A percentile compares a stretch with the other conserved stretches of the same genome.
Conservation (phyloP, 2,329 filamentous ascomycete species). For the Epichloe sp. region DNA sequence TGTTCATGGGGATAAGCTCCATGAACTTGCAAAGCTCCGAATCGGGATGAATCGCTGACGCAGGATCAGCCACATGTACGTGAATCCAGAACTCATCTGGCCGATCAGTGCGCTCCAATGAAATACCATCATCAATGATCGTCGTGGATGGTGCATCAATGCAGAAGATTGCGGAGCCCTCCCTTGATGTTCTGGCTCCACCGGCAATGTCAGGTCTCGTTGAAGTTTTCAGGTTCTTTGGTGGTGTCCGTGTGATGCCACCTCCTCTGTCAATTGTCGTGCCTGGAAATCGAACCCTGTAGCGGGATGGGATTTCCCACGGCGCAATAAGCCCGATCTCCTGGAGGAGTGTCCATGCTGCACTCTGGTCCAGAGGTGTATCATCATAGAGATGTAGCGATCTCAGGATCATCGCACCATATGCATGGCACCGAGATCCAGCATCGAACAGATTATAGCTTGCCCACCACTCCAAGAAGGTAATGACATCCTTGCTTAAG, state of each 20-base stretch:
- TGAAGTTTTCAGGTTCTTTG: slow-evolving; percentile 20
- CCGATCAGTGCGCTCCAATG: slow-evolving; percentile 45
- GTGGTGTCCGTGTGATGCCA: slow-evolving; percentile 24
- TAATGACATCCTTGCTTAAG: slow-evolving; percentile 37
- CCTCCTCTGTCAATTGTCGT: slow-evolving; percentile 29
- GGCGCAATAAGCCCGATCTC: slow-evolving; percentile 60
- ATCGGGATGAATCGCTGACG: slow-evolving; percentile 50
- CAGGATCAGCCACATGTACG: slow-evolving; percentile 66
- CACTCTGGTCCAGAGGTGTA: slow-evolving; percentile 27
- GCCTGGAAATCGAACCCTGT: slow-evolving; percentile 42
- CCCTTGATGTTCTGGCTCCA: slow-evolving; percentile 45
- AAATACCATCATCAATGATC: slow-evolving; percentile 71
- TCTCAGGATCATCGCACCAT: slow-evolving; percentile 52
- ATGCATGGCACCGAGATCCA: slow-evolving; percentile 40
- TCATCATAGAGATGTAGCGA: slow-evolving; percentile 46
- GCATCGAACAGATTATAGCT: slow-evolving; percentile 39
- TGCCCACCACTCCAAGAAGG: slow-evolving; percentile 58
- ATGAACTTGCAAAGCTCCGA: slow-evolving; percentile 48
- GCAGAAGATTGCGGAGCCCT: slow-evolving; percentile 49
- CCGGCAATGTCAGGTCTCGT: slow-evolving; percentile 30
- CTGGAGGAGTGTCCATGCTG: slow-evolving; percentile 54
- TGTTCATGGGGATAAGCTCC: slow-evolving; percentile 44
- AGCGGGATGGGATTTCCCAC: slow-evolving; percentile 55
- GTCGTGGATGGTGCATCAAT: slow-evolving; percentile 55
- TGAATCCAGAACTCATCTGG: slow-evolving; percentile 58